Percentiles rank a stretch among this genome's conserved stretches.
These are phyloP conservation scores for Beauveria asiatica DNA, from an alignment of 2,329 filamentous ascomycete genomes.

Conservation along the genomic window DNA sequence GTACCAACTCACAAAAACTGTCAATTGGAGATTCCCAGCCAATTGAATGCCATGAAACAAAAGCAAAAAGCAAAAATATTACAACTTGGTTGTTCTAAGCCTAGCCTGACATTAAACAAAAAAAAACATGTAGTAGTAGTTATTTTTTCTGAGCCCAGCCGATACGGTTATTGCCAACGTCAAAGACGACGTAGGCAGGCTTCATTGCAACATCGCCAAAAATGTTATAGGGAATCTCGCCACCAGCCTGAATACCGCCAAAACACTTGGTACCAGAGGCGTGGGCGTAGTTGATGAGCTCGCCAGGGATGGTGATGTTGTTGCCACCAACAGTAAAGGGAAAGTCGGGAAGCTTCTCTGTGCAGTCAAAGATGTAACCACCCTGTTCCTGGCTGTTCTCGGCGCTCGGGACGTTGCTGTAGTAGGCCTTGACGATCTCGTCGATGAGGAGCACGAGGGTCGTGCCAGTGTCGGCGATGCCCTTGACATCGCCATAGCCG, in stretches of 20 bases:
- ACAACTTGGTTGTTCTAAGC: too few species aligned
- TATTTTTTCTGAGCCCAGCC: constrained; percentile 20
- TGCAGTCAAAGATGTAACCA: constrained; percentile 37
- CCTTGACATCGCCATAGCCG: constrained; percentile 25
- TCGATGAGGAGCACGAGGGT: constrained; percentile 55
- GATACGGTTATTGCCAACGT: constrained; percentile 43
- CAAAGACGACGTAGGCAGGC: constrained; percentile 50
- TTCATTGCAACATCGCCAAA: constrained; percentile 56
- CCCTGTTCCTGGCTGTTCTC: constrained; percentile 20
- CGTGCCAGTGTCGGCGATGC: constrained; percentile 52
- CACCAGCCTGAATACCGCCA: constrained; percentile 56
- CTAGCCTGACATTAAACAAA: neutral
- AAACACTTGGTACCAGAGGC: constrained; percentile 50
- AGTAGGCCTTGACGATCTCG: constrained; percentile 39
- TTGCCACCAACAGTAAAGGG: constrained; percentile 47
- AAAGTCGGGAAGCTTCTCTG: constrained; percentile 36
- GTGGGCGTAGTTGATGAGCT: constrained; percentile 45
- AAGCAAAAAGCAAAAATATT: too few species aligned
- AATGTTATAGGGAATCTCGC: constrained; percentile 40
- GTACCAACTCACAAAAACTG: neutral
- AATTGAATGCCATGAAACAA: neutral
- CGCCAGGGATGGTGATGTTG: constrained; percentile 47
- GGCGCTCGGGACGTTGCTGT: constrained; percentile 45
- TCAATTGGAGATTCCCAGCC: neutral
- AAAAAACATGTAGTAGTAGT: neutral